Evolutionary conservation across 129 eudicot species (phyloP).

Genomic region (Pittosporum tobira): DNA sequence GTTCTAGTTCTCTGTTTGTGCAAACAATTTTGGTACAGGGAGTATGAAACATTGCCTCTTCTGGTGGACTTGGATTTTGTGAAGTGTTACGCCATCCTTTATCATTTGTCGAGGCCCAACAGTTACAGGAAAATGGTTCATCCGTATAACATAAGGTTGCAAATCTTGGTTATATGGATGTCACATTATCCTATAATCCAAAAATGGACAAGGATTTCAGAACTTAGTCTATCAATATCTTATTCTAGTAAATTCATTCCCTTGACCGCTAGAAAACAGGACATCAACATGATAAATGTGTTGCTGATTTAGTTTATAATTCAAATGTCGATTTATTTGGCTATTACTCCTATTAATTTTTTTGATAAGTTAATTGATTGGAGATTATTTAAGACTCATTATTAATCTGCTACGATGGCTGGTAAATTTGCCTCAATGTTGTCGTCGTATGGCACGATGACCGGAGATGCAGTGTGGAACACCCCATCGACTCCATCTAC

Average conservation of each 20-base stretch:
- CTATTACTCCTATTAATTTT: too few relatives aligned
- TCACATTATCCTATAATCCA: too few relatives aligned
- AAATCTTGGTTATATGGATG: too few relatives aligned
- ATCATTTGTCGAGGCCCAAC: too few relatives aligned
- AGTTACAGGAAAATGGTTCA: too few relatives aligned
- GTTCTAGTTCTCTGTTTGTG: neutral
- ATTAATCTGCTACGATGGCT: neutral
- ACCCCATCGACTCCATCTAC: slow-evolving; percentile 78
- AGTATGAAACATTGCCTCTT: neutral
- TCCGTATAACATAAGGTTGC: too few relatives aligned
- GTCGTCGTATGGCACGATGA: slow-evolving; percentile 47
- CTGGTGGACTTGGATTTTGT: too few relatives aligned
- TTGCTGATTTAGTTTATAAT: too few relatives aligned
- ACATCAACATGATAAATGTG: neutral
- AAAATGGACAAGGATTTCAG: too few relatives aligned
- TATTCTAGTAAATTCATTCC: neutral
- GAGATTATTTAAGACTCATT: neutral
- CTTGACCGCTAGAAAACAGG: neutral
- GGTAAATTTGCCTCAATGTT: slow-evolving; percentile 49
- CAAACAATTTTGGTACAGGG: neutral
- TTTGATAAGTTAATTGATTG: neutral
- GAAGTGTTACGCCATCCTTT: too few relatives aligned
- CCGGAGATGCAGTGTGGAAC: slow-evolving; percentile 94
- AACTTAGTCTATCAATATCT: too few relatives aligned
- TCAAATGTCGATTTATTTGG: too few relatives aligned